Evolutionary conservation across 2,329 filamentous ascomycete genomes (phyloP), one percentile per base, ranked within the genome.

Genomic region (Xylariaceae sp.): DNA sequence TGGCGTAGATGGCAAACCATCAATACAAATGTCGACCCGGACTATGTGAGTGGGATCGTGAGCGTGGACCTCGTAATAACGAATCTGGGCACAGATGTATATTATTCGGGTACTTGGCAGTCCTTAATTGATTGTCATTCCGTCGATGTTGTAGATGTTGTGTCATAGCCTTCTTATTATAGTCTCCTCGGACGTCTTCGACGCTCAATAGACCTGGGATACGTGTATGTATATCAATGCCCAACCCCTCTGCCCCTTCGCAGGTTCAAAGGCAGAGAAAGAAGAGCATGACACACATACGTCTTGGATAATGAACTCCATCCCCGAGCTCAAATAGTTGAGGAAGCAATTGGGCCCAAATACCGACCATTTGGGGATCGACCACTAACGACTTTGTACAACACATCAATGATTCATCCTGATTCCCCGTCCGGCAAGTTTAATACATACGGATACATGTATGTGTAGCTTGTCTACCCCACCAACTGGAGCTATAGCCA

Each of bases 321-420:
- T 59, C 37, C 40, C 26, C 18, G 20, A 12, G 32, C 32, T 37
- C 32, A 37, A 37, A 37, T 40, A 47, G 37, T 51, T 26, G 47
- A 50, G 26, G 42, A 23, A 48, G 32, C 32, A 37, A 3, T 50
- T 60, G 52, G 54, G 50, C 57, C 60, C 52, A 57, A 53, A 60
- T 56, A 53, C 61, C 61, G 56, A 56, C 59, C 52, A 54, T 59
- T 57, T 56, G n/a, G 59, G 58, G 61, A 59, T 62, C 54, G 47
- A 53, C 59, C 59, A 60, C 52, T 62, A 48, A 42, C 48, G 54
- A 56, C 47, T 50, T 61, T 65, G 64, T 65, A 66, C 64, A 66
- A 66, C 64, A 59, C 64, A 66, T 66, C 62, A 56, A 58, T 57
- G 57, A 59, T 58, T 61, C 55, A 61, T 59, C 54, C 55, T 59